phyloP scores from a whole-genome alignment of 2,329 filamentous ascomycete genomes.

The Gnomoniopsis smithogilvyi region DNA sequence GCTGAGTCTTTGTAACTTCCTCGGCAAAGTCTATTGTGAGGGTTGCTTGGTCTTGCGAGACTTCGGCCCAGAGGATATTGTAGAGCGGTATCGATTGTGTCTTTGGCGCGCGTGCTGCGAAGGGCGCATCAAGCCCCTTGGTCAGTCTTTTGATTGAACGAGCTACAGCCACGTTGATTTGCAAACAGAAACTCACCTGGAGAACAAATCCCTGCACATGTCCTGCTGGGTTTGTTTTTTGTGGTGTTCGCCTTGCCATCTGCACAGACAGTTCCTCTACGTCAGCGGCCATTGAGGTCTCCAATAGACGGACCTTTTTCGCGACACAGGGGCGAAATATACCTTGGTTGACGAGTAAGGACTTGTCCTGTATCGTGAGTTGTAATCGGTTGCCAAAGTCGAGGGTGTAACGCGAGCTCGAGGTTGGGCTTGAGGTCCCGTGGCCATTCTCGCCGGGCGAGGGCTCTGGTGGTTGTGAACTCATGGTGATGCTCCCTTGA shows the following conservation, averaged over 20 bases:
- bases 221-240: background rate
- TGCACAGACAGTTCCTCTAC: conserved; percentile 12
- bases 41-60: conserved; percentile 45
- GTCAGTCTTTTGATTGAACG: background rate
- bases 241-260: conserved; percentile 8
- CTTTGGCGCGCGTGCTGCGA: background rate
- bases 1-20: conserved; percentile 52
- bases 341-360: conserved; percentile 32
- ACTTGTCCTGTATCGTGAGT: conserved; percentile 29
- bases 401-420: conserved; percentile 3
- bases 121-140: background rate
- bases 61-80: conserved; percentile 79
- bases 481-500: background rate
- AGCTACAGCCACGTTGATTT: background rate
- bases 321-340: conserved; percentile 4
- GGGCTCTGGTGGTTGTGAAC: background rate
- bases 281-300: background rate
- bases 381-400: conserved; percentile 28
- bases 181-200: background rate
- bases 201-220: background rate
- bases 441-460: background rate
- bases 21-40: conserved; percentile 73
- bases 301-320: no score
- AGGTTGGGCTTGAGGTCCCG: background rate
- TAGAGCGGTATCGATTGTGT: conserved; percentile 64